phyloP scores from a whole-genome alignment of 1,284 basidiomycete genomes.

The Thelephora terrestris region DNA sequence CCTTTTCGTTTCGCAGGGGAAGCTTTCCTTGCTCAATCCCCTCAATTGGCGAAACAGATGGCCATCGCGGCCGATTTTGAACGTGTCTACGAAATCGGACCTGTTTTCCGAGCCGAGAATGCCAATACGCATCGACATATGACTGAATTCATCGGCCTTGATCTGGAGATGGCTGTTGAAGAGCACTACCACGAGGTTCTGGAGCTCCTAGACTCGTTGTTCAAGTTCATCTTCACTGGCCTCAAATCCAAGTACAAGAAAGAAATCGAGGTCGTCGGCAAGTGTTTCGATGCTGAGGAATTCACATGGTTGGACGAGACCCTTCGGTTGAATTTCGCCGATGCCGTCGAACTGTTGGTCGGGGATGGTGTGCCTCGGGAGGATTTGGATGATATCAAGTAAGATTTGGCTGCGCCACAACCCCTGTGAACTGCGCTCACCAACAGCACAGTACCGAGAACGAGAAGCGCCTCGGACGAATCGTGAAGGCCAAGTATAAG shows the following conservation, averaged over 20 bases:
- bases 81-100: constrained; percentile 94
- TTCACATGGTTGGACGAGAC: constrained; percentile 87
- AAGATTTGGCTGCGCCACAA: constrained; percentile 16
- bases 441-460: constrained; percentile 62
- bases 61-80: constrained; percentile 98
- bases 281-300: constrained; percentile 86
- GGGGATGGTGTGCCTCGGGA: constrained; percentile 73
- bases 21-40: constrained; percentile 94
- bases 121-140: constrained; percentile 97
- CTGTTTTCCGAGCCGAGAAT: constrained; percentile 97
- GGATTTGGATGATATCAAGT: constrained; percentile 83
- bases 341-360: constrained; percentile 82
- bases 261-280: constrained; percentile 75
- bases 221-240: constrained; percentile 77
- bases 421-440: neutral
- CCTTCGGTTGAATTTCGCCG: constrained; percentile 72
- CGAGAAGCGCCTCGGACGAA: constrained; percentile 84
- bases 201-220: constrained; percentile 77
- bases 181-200: constrained; percentile 97
- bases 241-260: constrained; percentile 69
- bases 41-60: constrained; percentile 99
- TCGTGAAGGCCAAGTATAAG: constrained; percentile 88
- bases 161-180: constrained; percentile 98
- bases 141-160: constrained; percentile 97
- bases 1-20: constrained; percentile 39